These are phyloP conservation scores for Rhodofomes roseus DNA, from an alignment of 1,284 basidiomycete genomes.

Conservation along the genomic window DNA sequence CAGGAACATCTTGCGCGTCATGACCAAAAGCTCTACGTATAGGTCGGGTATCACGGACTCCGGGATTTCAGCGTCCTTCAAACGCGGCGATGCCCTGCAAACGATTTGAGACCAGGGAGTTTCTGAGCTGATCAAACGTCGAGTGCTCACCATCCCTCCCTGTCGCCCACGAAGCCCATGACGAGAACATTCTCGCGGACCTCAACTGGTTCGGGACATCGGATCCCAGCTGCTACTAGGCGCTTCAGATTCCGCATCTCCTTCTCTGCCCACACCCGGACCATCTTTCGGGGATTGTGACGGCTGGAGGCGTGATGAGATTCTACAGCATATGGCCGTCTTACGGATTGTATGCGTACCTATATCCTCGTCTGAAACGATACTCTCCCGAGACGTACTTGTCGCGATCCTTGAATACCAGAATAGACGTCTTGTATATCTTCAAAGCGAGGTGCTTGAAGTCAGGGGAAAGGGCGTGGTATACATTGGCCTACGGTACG, in stretches of 20 bases:
- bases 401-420: constrained; percentile 96
- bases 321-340: neutral
- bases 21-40: constrained; percentile 81
- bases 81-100: constrained; percentile 79
- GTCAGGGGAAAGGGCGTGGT: constrained; percentile 75
- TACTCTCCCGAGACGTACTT: constrained; percentile 92
- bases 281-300: constrained; percentile 98
- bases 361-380: constrained; percentile 92
- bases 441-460: constrained; percentile 81
- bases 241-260: constrained; percentile 96
- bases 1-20: constrained; percentile 84
- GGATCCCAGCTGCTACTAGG: constrained; percentile 77
- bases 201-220: constrained; percentile 87
- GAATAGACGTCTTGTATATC: constrained; percentile 98
- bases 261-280: constrained; percentile 98
- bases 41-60: constrained; percentile 51
- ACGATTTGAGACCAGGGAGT: neutral
- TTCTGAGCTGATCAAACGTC: neutral
- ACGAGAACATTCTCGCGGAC: constrained; percentile 96
- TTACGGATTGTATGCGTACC: constrained; percentile 10
- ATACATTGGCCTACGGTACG: constrained; percentile 79
- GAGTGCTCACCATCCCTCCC: constrained; percentile 69
- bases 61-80: constrained; percentile 83
- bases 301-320: constrained; percentile 36
- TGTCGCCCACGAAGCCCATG: constrained; percentile 89